Percentiles rank a stretch among this genome's conserved stretches.
These are phyloP conservation scores for Phytophthora boehmeriae DNA, from an alignment of 352 stramenopile genomes.

Conservation along the genomic window DNA sequence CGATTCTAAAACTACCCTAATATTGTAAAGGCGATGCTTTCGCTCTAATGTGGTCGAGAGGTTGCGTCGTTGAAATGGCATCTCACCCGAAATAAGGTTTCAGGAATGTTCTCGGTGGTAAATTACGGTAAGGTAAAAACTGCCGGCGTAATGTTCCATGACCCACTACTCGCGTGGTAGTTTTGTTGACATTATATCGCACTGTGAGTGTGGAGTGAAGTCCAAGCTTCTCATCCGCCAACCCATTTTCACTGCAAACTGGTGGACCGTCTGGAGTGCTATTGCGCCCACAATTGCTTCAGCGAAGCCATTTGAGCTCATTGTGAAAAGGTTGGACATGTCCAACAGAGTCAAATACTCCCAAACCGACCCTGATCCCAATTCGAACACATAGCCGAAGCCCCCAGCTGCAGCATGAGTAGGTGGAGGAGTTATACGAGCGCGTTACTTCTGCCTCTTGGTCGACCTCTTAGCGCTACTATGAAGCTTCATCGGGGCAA, in stretches of 20 bases:
- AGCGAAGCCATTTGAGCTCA: background rate
- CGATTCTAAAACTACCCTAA: background rate
- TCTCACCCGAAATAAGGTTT: background rate
- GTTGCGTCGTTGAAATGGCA: background rate
- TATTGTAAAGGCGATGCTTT: background rate
- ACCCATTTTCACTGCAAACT: no score
- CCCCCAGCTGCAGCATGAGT: background rate
- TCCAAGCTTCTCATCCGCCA: no score
- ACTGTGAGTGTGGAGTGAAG: no score
- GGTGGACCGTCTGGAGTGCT: background rate
- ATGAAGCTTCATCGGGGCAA: slow-evolving; percentile 1
- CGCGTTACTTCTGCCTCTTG: no score
- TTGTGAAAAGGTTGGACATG: slow-evolving; percentile 2
- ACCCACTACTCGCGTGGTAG: no score
- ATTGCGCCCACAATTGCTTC: background rate
- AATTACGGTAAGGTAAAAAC: no score
- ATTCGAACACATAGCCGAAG: slow-evolving; percentile 8
- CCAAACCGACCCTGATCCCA: slow-evolving; percentile 1
- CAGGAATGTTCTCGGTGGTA: background rate
- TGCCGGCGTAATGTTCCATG: no score
- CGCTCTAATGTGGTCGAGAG: background rate
- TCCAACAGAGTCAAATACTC: slow-evolving; percentile 4
- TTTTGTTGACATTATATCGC: no score
- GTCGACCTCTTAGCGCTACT: no score
- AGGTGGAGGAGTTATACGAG: no score